Evolutionary conservation across 345 rosid genomes (phyloP).

Genomic region (Gossypium turneri): DNA sequence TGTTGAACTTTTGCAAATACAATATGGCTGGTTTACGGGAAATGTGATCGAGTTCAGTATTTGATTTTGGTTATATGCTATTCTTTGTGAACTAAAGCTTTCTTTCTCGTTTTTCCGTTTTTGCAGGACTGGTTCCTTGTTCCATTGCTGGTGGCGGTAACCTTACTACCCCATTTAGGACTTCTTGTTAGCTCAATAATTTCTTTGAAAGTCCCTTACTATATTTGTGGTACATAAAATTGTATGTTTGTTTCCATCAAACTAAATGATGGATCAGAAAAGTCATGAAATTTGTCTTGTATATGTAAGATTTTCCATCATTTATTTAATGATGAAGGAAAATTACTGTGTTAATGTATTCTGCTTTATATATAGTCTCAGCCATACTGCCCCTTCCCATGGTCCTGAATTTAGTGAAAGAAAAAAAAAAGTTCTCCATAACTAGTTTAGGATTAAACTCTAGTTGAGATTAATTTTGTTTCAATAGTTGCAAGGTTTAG

Average conservation of each 20-base stretch:
- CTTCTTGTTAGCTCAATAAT: not conserved
- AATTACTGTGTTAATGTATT: not conserved
- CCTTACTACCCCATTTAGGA: not conserved
- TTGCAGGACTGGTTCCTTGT: not conserved
- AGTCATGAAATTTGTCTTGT: not conserved
- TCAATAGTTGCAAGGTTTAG: not conserved
- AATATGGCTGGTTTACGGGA: too few relatives aligned
- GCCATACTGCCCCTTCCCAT: not conserved
- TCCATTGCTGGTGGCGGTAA: slow-evolving; percentile 19
- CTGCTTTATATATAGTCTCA: too few relatives aligned
- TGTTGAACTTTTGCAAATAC: too few relatives aligned
- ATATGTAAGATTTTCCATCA: not conserved
- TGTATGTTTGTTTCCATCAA: slow-evolving; percentile 10
- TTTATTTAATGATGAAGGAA: not conserved
- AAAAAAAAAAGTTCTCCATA: not conserved
- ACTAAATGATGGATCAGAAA: not conserved
- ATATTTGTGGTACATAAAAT: not conserved
- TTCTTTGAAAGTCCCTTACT: not conserved
- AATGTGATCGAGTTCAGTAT: too few relatives aligned
- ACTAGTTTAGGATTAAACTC: not conserved
- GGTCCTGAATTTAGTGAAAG: not conserved
- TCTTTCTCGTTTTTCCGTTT: not conserved
- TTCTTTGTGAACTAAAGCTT: not conserved
- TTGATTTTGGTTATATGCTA: not conserved
- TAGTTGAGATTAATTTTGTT: not conserved